Base-by-base conservation (phyloP, 805 yeast species). In the Scheffersomyces stipitis region DNA sequence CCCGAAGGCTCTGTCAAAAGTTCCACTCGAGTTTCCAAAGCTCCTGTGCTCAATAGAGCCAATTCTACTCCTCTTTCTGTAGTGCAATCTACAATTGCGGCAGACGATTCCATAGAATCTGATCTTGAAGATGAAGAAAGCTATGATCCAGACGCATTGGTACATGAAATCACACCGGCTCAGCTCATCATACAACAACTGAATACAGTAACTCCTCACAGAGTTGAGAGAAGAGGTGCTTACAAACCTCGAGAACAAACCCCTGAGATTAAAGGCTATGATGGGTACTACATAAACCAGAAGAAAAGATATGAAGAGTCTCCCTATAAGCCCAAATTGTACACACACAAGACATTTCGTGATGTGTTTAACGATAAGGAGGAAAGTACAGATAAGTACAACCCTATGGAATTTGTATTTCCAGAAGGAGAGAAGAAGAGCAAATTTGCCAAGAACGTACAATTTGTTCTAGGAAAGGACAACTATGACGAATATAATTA, bases 371-470 rank as follows among this genome's bases (percentile, higher is more conserved):
- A 45, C 10, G 60, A 61, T 28, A 49, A 50, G 16, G 58, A 61
- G 5, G 69, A 64, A 33, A 51, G 48, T 14, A 42, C 45, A 24
- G 58, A 51, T 26, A 51, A 49, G 28, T 60, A 62, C 33, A 68
- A 64, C 38, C 75, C 75, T 2, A 62, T 62, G 44, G 71, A 66
- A 36, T 46, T 53, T 27, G 73, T 69, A 4, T 69, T 69, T 43
- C 60, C 62, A 26, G 51, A 47, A 18, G 48, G 45, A 15, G 54
- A 51, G 10, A 48, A 54, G 30, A 52, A 45, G 15, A 46, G 37
- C n/a, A 31, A 49, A 15, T 64, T 63, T 2, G 48, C 64, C 26
- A 58, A 55, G 39, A 51, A 44, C 26, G 40, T 66, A 15, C 61
- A 57, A 32, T 51, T 48, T 4, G 58, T 53, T 34, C 41, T 64